These are phyloP conservation scores for Trichophyton simii DNA, from an alignment of 2,329 filamentous ascomycete species.

Conservation along the genomic window DNA sequence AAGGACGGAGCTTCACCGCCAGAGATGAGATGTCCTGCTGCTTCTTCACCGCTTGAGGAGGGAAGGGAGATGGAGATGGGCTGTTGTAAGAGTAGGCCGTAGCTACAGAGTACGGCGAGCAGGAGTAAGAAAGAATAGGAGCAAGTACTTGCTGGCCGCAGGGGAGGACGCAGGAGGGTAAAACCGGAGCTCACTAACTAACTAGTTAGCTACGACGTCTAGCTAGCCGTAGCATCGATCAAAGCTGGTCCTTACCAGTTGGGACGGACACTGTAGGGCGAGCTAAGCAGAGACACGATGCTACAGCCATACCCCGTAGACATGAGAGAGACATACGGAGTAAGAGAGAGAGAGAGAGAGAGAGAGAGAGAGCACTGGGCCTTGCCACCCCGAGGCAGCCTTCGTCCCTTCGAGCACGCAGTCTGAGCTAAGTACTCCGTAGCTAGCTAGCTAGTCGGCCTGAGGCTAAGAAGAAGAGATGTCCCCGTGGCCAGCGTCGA, in stretches of 20 bases:
- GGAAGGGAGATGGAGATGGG: too few relatives aligned
- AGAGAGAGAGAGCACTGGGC: neutral
- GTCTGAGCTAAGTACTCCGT: too few relatives aligned
- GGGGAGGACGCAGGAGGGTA: neutral
- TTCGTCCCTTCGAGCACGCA: neutral
- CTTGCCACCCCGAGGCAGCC: neutral
- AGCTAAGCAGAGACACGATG: neutral
- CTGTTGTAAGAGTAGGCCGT: too few relatives aligned
- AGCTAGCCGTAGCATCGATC: too few relatives aligned
- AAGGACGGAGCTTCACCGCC: neutral
- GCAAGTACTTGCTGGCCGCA: too few relatives aligned
- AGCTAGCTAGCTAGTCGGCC: too few relatives aligned
- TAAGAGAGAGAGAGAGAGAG: neutral
- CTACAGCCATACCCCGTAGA: too few relatives aligned
- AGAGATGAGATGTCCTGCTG: neutral
- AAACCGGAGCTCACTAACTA: neutral
- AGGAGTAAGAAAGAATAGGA: too few relatives aligned
- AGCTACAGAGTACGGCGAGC: too few relatives aligned
- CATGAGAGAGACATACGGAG: neutral
- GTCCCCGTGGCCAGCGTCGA: slow-evolving; percentile 7
- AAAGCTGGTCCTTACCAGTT: too few relatives aligned
- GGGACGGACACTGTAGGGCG: too few relatives aligned
- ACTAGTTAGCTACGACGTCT: too few relatives aligned
- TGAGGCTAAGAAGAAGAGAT: neutral
- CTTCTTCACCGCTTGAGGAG: neutral